phyloP scores from a whole-genome alignment of 2,329 filamentous ascomycete species.

The Xylogone sp. region DNA sequence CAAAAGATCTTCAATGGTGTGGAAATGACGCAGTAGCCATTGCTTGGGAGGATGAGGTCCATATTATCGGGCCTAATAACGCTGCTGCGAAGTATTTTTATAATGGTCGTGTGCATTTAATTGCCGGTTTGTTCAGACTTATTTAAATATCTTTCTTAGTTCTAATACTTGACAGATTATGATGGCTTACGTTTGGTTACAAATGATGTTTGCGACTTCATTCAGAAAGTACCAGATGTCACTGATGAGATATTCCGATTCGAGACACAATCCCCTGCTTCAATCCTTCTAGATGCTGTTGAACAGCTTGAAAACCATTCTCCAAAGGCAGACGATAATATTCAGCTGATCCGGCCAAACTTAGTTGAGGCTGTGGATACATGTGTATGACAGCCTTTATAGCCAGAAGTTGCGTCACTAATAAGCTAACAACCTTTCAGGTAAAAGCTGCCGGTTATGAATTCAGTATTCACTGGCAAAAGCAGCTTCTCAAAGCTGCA shows the following conservation, averaged over 20 bases:
- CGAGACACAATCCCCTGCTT: constrained; percentile 82
- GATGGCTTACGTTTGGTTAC: constrained; percentile 90
- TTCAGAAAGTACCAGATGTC: constrained; percentile 88
- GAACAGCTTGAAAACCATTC: constrained; percentile 90
- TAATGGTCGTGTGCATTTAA: constrained; percentile 82
- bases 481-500: constrained; percentile 89
- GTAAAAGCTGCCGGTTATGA: constrained; percentile 89
- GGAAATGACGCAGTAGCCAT: constrained; percentile 90
- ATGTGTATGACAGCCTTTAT: too few species aligned
- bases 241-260: constrained; percentile 87
- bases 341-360: constrained; percentile 84
- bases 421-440: constrained; percentile 20
- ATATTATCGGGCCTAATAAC: constrained; percentile 83
- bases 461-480: constrained; percentile 88
- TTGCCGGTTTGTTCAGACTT: constrained; percentile 60
- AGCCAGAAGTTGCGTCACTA: too few species aligned
- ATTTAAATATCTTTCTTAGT: background rate
- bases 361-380: constrained; percentile 91
- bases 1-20: constrained; percentile 91
- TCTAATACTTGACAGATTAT: constrained; percentile 42
- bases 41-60: constrained; percentile 97
- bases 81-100: constrained; percentile 79
- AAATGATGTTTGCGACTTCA: constrained; percentile 92
- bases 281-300: constrained; percentile 89
- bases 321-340: constrained; percentile 95